Evolutionary conservation across 257 asterid genomes (phyloP).

Genomic region (Prunella vulgaris): DNA sequence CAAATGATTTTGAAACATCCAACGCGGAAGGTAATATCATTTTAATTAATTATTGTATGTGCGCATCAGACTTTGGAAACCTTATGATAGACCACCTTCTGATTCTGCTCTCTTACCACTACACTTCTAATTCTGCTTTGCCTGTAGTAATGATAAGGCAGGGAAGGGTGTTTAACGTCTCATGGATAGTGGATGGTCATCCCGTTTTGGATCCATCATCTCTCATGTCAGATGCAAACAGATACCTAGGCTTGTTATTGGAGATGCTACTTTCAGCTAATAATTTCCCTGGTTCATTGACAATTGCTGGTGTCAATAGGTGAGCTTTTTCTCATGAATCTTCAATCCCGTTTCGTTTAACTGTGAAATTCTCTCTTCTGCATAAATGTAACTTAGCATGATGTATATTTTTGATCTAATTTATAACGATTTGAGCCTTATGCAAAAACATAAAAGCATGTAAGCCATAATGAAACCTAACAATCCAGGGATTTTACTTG

Average conservation of each 20-base stretch:
- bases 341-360: constrained; percentile 4
- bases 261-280: constrained; percentile 68
- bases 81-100: constrained; percentile 9
- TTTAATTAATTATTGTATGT: constrained; percentile 3
- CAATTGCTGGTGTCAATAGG: constrained; percentile 81
- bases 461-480: background rate
- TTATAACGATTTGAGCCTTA: background rate
- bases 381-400: background rate
- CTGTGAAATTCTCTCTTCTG: constrained; percentile 1
- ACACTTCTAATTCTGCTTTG: constrained; percentile 22
- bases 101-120: constrained; percentile 11
- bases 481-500: background rate
- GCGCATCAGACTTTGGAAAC: constrained; percentile 10
- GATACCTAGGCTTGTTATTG: constrained; percentile 59
- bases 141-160: constrained; percentile 45
- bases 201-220: constrained; percentile 65
- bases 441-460: background rate
- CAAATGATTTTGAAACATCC: constrained; percentile 49
- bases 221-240: constrained; percentile 69
- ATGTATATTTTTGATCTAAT: constrained; percentile 2
- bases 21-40: constrained; percentile 55
- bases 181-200: constrained; percentile 74
- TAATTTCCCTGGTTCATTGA: constrained; percentile 70
- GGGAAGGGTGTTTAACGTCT: constrained; percentile 60
- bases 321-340: constrained; percentile 33